Base-by-base conservation (phyloP, 768 basidiomycete genomes). In the Boletellus emodensis region DNA sequence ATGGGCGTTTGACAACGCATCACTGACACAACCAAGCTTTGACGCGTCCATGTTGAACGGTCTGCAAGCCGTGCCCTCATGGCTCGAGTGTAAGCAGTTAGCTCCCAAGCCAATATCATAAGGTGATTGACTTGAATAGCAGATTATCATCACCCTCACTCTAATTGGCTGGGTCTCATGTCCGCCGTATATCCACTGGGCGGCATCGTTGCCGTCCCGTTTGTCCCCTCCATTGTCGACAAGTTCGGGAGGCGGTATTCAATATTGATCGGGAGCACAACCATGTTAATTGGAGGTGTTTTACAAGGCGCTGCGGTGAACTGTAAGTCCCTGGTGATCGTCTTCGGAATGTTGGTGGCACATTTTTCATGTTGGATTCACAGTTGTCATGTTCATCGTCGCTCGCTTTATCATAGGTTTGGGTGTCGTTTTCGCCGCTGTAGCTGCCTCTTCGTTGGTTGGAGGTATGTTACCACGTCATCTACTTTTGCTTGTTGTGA, bases 11-110 rank as follows among this genome's bases (percentile, higher is more conserved):
- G 12, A 26, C 24, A 10, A 4, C 20, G 4, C 12, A 6, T 12
- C 30, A 33, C 13, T 54, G 37, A 55, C 14, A 0, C 3, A 4
- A 0, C 20, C 13, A 46, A 55, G 54, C 9, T 47, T 52, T 36
- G 51, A 55, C 8, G 77, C 78, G 0, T 80, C 79, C 1, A 82
- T 83, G 82, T 73, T 84, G 62, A 84, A 83, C 53, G 81, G 79
- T 35, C 59, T 84, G 42, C 82, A 84, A 62, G 79, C 80, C 0
- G 81, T 84, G 5, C 65, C 74, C 18, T 75, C 79, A 0, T 84
- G 80, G 79, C 71, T 77, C 56, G 65, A 63, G 3, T 82, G 81
- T 82, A 43, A 26, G 24, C 6, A 53, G 75, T 53, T 11, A 5
- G 3, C 20, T 14, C 22, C 18, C 20, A 17, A 14, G 11, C 17